Evolutionary conservation across 2,329 filamentous ascomycete genomes (phyloP).

Genomic region (Tolypocladium cylindrosporum): DNA sequence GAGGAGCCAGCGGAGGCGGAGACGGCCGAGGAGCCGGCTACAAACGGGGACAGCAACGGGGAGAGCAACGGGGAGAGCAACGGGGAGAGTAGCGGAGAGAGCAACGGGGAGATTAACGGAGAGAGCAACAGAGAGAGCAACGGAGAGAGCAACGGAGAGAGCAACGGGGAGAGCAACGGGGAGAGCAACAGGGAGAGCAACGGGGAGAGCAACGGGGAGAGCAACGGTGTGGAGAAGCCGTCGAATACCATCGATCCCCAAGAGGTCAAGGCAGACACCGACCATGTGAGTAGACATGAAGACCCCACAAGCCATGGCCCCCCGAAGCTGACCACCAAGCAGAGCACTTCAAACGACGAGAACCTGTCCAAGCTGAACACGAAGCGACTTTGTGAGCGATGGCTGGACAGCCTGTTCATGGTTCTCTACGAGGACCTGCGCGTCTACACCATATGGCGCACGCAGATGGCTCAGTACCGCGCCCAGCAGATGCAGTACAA

Average conservation of each 20-base stretch:
- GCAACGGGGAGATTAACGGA: constrained; percentile 14
- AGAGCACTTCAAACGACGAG: constrained; percentile 57
- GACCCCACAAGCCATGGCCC: not conserved
- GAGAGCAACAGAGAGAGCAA: constrained; percentile 16
- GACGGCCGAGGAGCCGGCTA: too few relatives aligned
- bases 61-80: constrained; percentile 18
- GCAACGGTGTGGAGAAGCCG: constrained; percentile 58
- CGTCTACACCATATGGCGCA: constrained; percentile 98
- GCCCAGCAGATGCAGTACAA: constrained; percentile 93
- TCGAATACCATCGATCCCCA: constrained; percentile 68
- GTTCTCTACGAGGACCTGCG: constrained; percentile 95
- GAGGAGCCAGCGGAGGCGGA: not conserved
- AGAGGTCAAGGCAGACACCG: constrained; percentile 64
- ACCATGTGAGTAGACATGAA: constrained; percentile 45
- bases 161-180: constrained; percentile 19
- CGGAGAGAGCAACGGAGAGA: constrained; percentile 17
- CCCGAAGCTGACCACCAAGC: constrained; percentile 10
- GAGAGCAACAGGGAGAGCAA: constrained; percentile 18
- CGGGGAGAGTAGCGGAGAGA: constrained; percentile 9
- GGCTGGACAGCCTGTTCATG: constrained; percentile 99
- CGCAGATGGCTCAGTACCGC: constrained; percentile 91
- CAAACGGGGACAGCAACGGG: constrained; percentile 14
- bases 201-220: constrained; percentile 27
- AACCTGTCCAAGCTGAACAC: constrained; percentile 89
- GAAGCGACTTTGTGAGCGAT: constrained; percentile 92